A percentile compares a stretch with the other conserved stretches of the same genome.
These are phyloP conservation scores for Erysimum pusillum DNA, from an alignment of 441 rosid species.

Conservation along the genomic window DNA sequence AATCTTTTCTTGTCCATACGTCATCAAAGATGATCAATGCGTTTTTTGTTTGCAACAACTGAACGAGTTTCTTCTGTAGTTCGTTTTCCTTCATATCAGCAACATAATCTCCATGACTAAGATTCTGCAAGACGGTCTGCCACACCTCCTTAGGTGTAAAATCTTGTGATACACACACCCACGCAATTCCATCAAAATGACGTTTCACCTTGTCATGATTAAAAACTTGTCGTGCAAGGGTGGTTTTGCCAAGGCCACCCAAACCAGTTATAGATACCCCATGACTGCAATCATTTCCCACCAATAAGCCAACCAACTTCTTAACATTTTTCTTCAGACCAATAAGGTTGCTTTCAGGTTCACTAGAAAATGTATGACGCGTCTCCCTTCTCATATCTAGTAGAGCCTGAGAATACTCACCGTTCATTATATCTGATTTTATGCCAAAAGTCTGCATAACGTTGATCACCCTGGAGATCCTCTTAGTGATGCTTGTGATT, in stretches of 20 bases:
- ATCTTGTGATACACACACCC: neutral
- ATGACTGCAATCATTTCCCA: neutral
- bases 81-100: neutral
- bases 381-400: neutral
- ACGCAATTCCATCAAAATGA: neutral
- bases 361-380: conserved; percentile 9
- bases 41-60: neutral
- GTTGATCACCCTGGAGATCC: neutral
- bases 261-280: neutral
- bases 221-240: neutral
- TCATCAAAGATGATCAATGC: neutral
- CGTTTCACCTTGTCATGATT: neutral
- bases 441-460: neutral
- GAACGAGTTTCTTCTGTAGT: neutral
- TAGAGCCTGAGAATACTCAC: neutral
- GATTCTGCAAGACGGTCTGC: neutral
- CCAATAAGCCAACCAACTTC: neutral
- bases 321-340: neutral
- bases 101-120: neutral
- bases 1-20: neutral
- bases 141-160: neutral
- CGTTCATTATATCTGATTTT: neutral
- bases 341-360: neutral
- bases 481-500: neutral
- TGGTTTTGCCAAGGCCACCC: neutral